Conservation (phyloP, 2,329 filamentous ascomycete genomes). For the Coniochaeta hoffmannii region DNA sequence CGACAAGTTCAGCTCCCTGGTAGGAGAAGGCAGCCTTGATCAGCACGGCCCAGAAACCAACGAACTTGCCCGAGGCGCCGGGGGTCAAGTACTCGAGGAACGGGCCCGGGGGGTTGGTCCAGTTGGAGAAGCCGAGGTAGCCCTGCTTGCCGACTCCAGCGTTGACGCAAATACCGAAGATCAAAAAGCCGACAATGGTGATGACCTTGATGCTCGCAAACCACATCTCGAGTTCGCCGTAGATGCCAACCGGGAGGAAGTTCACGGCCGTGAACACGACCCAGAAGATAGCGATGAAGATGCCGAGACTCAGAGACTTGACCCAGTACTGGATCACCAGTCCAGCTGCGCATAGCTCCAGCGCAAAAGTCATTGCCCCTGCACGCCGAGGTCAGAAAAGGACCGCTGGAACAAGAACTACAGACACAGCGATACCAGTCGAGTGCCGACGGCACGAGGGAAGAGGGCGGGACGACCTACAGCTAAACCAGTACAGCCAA, state of each 20-base stretch:
- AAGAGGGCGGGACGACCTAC: slow-evolving; percentile 24
- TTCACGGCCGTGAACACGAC: slow-evolving; percentile 61
- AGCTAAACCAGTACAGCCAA: slow-evolving; percentile 79
- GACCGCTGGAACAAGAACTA: not conserved
- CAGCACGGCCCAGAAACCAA: slow-evolving; percentile 62
- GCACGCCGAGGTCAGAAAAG: not conserved
- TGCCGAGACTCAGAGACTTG: slow-evolving; percentile 51
- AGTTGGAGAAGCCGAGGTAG: slow-evolving; percentile 69
- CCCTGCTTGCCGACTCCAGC: slow-evolving; percentile 62
- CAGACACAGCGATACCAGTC: too few relatives aligned
- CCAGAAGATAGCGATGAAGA: slow-evolving; percentile 71
- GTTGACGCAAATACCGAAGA: slow-evolving; percentile 69
- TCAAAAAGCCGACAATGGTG: slow-evolving; percentile 66
- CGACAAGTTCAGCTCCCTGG: slow-evolving; percentile 69
- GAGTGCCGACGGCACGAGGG: not conserved
- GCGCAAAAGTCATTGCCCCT: slow-evolving; percentile 60
- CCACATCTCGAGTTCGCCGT: slow-evolving; percentile 75
- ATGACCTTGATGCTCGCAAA: slow-evolving; percentile 71
- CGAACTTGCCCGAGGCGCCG: slow-evolving; percentile 51
- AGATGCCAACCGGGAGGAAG: slow-evolving; percentile 63
- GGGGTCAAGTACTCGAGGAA: slow-evolving; percentile 54
- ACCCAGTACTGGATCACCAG: slow-evolving; percentile 74
- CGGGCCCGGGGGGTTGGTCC: slow-evolving; percentile 55
- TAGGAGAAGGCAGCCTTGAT: slow-evolving; percentile 64
- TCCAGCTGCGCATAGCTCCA: slow-evolving; percentile 66